Base-by-base conservation (phyloP, 768 basidiomycete genomes). In the Tylopilus felleus region DNA sequence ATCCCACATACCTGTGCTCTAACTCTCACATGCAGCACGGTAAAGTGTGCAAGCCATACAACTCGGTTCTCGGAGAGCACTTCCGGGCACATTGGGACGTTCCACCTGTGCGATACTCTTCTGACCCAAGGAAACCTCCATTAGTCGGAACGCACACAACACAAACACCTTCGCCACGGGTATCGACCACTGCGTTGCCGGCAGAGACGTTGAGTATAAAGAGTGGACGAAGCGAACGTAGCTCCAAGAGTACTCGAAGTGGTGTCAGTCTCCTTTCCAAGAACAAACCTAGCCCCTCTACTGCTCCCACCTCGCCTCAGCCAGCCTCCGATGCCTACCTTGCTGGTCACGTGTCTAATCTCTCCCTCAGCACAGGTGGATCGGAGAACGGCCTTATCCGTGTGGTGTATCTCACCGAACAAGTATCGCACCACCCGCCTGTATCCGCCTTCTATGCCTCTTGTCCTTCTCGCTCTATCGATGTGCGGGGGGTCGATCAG, bases 401-500 rank as follows among this genome's bases (percentile, higher is more conserved):
- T 31, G 82, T 95, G 41, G 80, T 83, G 7, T 96, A 82, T 69
- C 72, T 95, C 44, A 96, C 93, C 14, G 95, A 97, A 69, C 95
- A 97, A 71, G 85, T 98, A 44, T 97, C 91, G 2, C 97, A 99
- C 72, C 97, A 99, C 64, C 97, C 97, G 0, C 97, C 97, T 3
- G 83, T 98, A 28, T 96, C 93, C 1, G 85, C 89, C 1, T 96
- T 85, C 65, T 85, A 84, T 58, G 91, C 88, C 8, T 57, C 74
- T 5, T 95, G 91, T 69, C 92, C 94, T 0, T 74, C 82, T 39
- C 81, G 84, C 23, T 80, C 81, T 28, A 65, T 95, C 39, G 85
- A 89, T 58, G 77, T 90, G 67, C 73, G 72, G 17, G 96, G 94
- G 5, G 77, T 93, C 53, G 96, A 99, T 74, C 96, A 99, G 73